phyloP scores from a whole-genome alignment of 345 rosid species.

The Populus deltoides region DNA sequence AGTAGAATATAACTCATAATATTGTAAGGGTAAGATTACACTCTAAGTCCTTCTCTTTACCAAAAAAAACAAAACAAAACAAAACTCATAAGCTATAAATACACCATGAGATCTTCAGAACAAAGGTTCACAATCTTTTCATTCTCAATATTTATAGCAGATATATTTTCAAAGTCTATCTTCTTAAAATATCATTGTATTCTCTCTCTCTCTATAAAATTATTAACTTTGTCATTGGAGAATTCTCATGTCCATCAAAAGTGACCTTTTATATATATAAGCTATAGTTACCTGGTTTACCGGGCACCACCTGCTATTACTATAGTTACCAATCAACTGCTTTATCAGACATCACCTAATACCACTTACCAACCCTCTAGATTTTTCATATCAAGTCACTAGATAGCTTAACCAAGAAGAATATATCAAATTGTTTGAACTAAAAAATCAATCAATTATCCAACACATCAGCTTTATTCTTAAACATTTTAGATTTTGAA shows the following conservation, averaged over 20 bases:
- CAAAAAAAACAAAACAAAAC: no score
- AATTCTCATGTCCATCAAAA: fast-evolving
- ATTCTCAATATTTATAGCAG: no score
- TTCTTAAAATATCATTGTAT: no score
- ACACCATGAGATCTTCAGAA: fast-evolving
- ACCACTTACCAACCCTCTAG: fast-evolving
- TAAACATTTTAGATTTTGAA: fast-evolving
- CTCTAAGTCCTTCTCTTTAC: no score
- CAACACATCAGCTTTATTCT: fast-evolving
- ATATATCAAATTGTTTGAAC: no score
- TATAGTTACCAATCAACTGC: fast-evolving
- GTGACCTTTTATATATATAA: fast-evolving
- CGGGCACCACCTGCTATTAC: fast-evolving
- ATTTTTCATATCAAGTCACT: no score
- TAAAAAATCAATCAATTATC: no score
- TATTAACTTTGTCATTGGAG: no score
- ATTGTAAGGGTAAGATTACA: fast-evolving
- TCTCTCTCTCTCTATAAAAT: fast-evolving
- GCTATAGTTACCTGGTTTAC: fast-evolving
- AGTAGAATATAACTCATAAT: no score
- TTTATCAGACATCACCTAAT: fast-evolving
- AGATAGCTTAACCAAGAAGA: fast-evolving
- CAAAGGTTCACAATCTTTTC: fast-evolving
- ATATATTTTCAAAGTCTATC: no score
- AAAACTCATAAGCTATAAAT: no score